Conservation (phyloP, 2,329 filamentous ascomycete genomes). For the Penicillium paneum region DNA sequence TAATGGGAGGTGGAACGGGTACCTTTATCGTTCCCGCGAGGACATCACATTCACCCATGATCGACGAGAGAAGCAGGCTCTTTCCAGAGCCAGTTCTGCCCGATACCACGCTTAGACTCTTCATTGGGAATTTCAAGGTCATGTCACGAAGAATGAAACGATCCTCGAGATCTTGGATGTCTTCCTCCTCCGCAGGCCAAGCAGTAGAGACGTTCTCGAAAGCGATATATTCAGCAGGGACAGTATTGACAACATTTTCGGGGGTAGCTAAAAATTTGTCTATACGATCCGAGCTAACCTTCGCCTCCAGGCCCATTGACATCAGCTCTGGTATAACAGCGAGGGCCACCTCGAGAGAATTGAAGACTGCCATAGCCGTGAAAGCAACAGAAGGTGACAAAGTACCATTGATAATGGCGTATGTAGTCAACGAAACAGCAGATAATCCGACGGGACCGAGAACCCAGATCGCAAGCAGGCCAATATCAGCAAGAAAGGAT, state of each 20-base stretch:
- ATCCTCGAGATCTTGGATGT: constrained; percentile 49
- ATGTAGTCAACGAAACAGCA: constrained; percentile 66
- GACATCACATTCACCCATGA: constrained; percentile 72
- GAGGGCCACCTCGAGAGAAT: constrained; percentile 67
- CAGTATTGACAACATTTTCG: constrained; percentile 62
- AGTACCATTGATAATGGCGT: constrained; percentile 60
- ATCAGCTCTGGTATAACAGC: constrained; percentile 70
- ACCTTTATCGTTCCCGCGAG: constrained; percentile 56
- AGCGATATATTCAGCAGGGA: constrained; percentile 56
- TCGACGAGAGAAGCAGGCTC: constrained; percentile 68
- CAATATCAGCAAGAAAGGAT: constrained; percentile 62
- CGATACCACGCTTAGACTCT: constrained; percentile 70
- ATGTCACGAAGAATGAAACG: constrained; percentile 65
- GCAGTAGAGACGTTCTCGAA: constrained; percentile 68
- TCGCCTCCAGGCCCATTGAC: constrained; percentile 67
- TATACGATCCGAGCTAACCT: constrained; percentile 69
- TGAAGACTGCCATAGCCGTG: constrained; percentile 70
- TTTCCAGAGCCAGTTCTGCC: constrained; percentile 77
- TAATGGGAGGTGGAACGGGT: constrained; percentile 42
- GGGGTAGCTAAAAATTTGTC: constrained; percentile 67
- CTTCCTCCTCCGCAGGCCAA: constrained; percentile 64
- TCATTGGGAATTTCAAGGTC: constrained; percentile 63
- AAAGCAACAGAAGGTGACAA: constrained; percentile 73
- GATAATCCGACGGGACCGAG: constrained; percentile 70
- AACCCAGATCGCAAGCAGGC: constrained; percentile 67